Evolutionary conservation across 192 early-diverging fungal genomes (phyloP).

Genomic region (Podila horticola): DNA sequence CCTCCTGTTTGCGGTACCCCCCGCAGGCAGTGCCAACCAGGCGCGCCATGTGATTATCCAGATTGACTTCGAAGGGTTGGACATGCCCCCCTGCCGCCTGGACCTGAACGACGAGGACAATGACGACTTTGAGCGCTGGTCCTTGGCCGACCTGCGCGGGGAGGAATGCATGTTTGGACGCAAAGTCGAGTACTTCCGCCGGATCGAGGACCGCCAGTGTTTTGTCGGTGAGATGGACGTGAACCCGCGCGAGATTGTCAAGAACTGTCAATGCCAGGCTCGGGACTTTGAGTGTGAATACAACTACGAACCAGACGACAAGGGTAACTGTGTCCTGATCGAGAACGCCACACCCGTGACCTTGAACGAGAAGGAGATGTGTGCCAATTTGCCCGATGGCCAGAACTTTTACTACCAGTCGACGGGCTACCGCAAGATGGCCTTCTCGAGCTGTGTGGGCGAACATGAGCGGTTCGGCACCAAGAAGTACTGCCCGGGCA

Average conservation of each 20-base stretch:
- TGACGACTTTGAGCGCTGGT: conserved; percentile 80
- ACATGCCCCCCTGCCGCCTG: conserved; percentile 49
- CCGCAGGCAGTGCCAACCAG: conserved; percentile 24
- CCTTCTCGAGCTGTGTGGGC: conserved; percentile 83
- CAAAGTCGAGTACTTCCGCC: conserved; percentile 76
- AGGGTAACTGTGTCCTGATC: conserved; percentile 73
- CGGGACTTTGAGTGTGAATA: conserved; percentile 93
- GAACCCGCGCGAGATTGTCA: conserved; percentile 61
- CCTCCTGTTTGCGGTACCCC: conserved; percentile 74
- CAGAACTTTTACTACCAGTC: conserved; percentile 76
- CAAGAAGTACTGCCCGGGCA: conserved; percentile 76
- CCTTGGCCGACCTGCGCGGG: conserved; percentile 60
- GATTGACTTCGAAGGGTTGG: conserved; percentile 61
- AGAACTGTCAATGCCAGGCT: conserved; percentile 78
- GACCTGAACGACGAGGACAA: conserved; percentile 53
- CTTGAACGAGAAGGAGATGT: conserved; percentile 37
- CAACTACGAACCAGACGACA: conserved; percentile 77
- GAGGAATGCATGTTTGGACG: conserved; percentile 74
- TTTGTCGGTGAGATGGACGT: conserved; percentile 78
- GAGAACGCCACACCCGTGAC: conserved; percentile 63
- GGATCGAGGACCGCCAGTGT: conserved; percentile 75
- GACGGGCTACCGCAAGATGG: conserved; percentile 89
- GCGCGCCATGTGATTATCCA: conserved; percentile 57
- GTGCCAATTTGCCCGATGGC: conserved; percentile 63
- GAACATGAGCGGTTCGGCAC: conserved; percentile 68